Base-by-base conservation (phyloP, 495 filamentous ascomycete species). In the Penicillium longicatenatum region DNA sequence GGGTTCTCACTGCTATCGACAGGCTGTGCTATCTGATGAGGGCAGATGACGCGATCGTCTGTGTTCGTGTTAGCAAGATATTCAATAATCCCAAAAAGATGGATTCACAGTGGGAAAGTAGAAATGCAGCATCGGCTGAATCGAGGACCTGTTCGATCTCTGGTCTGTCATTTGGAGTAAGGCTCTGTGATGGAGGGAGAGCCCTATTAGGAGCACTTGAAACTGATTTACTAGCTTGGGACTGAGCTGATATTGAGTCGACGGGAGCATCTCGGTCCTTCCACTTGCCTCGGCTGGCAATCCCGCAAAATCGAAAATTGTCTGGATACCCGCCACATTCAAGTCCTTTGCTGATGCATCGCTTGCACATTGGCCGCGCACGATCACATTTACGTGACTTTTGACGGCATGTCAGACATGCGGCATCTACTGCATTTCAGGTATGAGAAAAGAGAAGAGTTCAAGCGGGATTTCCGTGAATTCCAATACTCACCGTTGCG, bases 261-360 rank as follows among this genome's bases (percentile, higher is more conserved):
- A 49, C 24, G 33, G 64, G 54, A 30, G 16, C 35, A 44, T 59
- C 57, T 35, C 51, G 48, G 44, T 59, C 58, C 44, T 72, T 76
- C 73, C 71, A 74, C 45, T 73, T 73, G 1, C 73, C 71, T 11
- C 71, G 70, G 48, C 67, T 74, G 20, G 73, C 70, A 14, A 75
- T 62, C 6, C 73, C 71, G 55, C 70, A 73, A 35, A 76, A 76
- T 7, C 70, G 65, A 50, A 73, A 76, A 22, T 75, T 74, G 20
- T 76, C 73, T 2, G 73, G 73, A 61, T 76, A 76, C 9, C 72
- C 73, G 39, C 58, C 65, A 43, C 73, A 76, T 54, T 65, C 20
- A 10, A 57, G 52, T 37, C 63, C 63, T 20, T 55, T 66, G 45
- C 53, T 57, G 49, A 63, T 52, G 20, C 63, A 66, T 12, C 63